phyloP scores from a whole-genome alignment of 305 asterid species.

The Fraxinus angustifolia region DNA sequence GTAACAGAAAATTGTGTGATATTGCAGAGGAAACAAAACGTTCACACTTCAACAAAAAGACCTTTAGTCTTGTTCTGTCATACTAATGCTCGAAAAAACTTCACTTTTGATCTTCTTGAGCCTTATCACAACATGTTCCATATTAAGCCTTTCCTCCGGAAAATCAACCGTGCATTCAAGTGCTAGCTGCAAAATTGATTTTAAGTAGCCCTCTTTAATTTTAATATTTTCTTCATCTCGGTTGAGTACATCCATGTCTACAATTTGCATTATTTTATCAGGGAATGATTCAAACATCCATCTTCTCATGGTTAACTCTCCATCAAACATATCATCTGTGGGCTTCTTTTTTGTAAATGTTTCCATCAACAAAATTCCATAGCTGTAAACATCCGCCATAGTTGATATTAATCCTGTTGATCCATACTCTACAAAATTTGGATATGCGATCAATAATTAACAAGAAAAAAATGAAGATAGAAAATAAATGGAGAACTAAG shows the following conservation, averaged over 20 bases:
- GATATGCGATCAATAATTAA: background rate
- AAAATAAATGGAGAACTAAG: background rate
- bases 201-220: background rate
- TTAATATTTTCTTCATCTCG: background rate
- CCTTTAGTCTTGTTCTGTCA: background rate
- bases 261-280: background rate
- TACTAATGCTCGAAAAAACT: background rate
- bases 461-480: background rate
- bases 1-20: background rate
- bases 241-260: background rate
- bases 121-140: background rate
- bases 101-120: background rate
- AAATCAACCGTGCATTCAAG: background rate
- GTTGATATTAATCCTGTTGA: conserved; percentile 26
- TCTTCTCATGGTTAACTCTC: conserved; percentile 11
- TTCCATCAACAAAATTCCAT: conserved; percentile 30
- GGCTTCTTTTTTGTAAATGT: conserved; percentile 26
- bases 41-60: background rate
- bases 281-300: background rate
- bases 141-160: background rate
- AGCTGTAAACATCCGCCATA: conserved; percentile 32
- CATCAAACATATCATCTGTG: conserved; percentile 21
- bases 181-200: background rate
- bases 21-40: background rate
- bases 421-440: conserved; percentile 28